These are phyloP conservation scores for Anthracocystis walkeri DNA, from an alignment of 1,284 basidiomycete genomes.

Conservation along the genomic window DNA sequence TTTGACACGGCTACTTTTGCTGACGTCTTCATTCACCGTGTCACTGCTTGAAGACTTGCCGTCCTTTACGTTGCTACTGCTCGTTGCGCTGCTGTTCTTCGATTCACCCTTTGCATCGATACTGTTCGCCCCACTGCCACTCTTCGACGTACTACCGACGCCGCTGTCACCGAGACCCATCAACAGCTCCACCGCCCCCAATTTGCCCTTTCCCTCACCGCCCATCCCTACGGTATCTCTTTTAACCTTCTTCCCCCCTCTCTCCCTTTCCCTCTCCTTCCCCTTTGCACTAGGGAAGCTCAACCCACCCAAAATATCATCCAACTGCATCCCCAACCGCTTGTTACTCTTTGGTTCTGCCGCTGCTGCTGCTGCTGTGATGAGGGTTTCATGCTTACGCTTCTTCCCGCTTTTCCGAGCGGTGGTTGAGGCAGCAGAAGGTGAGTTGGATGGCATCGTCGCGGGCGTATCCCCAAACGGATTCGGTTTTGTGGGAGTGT, in stretches of 20 bases:
- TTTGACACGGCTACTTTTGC: too few relatives aligned
- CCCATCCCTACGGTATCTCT: background rate
- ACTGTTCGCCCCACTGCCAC: background rate
- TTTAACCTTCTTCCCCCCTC: slow-evolving; percentile 7
- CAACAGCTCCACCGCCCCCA: slow-evolving; percentile 13
- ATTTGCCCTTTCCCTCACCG: background rate
- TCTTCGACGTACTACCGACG: too few relatives aligned
- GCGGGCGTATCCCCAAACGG: too few relatives aligned
- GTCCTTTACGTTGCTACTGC: background rate
- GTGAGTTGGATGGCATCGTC: background rate
- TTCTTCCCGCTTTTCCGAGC: slow-evolving; percentile 1
- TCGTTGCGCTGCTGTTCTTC: background rate
- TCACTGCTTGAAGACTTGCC: too few relatives aligned
- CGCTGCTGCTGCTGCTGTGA: background rate
- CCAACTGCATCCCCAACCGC: slow-evolving; percentile 9
- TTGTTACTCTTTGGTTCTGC: background rate
- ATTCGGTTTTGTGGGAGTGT: too few relatives aligned
- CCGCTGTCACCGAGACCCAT: background rate
- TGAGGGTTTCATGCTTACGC: slow-evolving; percentile 2
- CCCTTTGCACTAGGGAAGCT: background rate
- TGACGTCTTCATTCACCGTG: too few relatives aligned
- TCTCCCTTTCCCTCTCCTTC: background rate
- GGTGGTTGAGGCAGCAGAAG: background rate
- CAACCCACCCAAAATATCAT: slow-evolving; percentile 7
- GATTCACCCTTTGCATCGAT: too few relatives aligned